These are phyloP conservation scores for Vicia faba DNA, from an alignment of 306 rosid genomes.

Conservation along the genomic window DNA sequence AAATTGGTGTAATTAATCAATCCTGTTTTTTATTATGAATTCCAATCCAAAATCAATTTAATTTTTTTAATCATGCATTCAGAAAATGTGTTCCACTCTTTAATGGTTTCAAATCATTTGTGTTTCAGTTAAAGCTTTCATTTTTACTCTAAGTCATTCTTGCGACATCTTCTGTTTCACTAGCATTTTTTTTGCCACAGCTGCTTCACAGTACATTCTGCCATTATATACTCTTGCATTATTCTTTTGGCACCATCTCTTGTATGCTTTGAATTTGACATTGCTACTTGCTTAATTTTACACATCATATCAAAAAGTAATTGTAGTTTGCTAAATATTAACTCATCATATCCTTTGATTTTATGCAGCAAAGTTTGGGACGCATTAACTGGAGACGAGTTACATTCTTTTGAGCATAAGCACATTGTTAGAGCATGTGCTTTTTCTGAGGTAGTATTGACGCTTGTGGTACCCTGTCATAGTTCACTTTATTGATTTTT, in stretches of 20 bases:
- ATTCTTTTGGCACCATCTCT: not conserved
- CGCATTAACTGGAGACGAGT: conserved; percentile 88
- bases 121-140: not conserved
- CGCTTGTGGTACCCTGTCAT: not conserved
- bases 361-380: conserved; percentile 95
- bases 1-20: not conserved
- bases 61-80: too few species aligned
- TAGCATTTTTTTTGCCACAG: too few species aligned
- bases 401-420: conserved; percentile 95
- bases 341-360: conserved; percentile 22
- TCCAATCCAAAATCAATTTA: not conserved
- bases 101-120: not conserved
- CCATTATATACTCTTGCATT: not conserved
- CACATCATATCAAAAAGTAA: not conserved
- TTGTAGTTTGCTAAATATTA: conserved; percentile 9
- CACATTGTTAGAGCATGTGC: conserved; percentile 98
- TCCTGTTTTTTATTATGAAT: not conserved
- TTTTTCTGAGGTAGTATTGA: conserved; percentile 76
- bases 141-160: not conserved
- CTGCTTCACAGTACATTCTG: not conserved
- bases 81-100: too few species aligned
- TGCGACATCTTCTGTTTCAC: not conserved
- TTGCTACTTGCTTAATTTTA: conserved; percentile 1
- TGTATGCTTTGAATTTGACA: not conserved
- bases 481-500: not conserved